Percentiles rank a stretch among this genome's conserved stretches.
phyloP scores from a whole-genome alignment of 2,329 filamentous ascomycete species.

The Camillea tinctor region DNA sequence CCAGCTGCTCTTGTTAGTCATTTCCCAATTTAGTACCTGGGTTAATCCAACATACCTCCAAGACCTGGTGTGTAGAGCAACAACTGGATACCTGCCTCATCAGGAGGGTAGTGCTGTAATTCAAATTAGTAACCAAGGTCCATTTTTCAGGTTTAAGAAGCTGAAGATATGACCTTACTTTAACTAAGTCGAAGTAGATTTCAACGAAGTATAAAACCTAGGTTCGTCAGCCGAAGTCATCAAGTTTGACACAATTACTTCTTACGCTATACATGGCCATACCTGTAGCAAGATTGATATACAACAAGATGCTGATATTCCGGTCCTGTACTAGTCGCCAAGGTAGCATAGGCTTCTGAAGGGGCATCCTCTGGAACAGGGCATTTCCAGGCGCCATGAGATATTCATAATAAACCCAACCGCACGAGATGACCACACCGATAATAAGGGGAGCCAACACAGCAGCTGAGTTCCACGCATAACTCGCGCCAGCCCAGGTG shows the following conservation, averaged over 20 bases:
- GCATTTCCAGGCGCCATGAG: constrained; percentile 49
- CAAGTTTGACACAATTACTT: constrained; percentile 26
- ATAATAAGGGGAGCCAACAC: constrained; percentile 50
- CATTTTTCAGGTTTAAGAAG: neutral
- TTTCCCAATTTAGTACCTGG: neutral
- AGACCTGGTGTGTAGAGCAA: constrained; percentile 65
- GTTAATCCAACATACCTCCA: constrained; percentile 41
- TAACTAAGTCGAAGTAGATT: constrained; percentile 65
- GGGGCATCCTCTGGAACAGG: constrained; percentile 48
- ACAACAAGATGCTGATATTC: constrained; percentile 61
- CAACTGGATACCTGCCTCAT: constrained; percentile 55
- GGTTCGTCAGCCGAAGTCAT: constrained; percentile 31
- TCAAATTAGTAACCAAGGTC: constrained; percentile 1
- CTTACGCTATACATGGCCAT: constrained; percentile 50
- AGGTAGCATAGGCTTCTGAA: constrained; percentile 63
- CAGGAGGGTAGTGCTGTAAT: constrained; percentile 43
- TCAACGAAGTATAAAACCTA: constrained; percentile 66
- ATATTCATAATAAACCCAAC: constrained; percentile 52
- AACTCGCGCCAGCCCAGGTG: constrained; percentile 55
- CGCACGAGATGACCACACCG: constrained; percentile 40
- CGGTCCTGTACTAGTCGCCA: constrained; percentile 55
- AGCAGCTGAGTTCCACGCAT: constrained; percentile 48
- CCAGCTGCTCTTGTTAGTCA: constrained; percentile 39
- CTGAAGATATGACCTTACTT: constrained; percentile 21
- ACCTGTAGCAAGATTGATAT: constrained; percentile 60